These are phyloP conservation scores for Penicillium dipodomyicola DNA, from an alignment of 495 filamentous ascomycete species.

Conservation along the genomic window DNA sequence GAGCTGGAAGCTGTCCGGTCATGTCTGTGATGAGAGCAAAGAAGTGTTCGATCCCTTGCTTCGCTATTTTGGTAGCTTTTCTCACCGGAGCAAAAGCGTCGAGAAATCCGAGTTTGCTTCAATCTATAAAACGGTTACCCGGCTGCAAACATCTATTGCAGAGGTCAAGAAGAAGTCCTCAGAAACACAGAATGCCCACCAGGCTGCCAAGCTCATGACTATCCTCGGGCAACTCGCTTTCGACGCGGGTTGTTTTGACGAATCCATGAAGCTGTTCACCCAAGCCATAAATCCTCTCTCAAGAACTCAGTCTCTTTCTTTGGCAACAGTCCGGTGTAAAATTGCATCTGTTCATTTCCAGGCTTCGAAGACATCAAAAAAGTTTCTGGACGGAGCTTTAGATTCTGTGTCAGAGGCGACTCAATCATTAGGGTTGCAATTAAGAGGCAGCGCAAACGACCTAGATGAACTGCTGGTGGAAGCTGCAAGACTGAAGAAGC, in stretches of 20 bases:
- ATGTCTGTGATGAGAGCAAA: constrained; percentile 62
- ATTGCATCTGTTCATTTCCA: constrained; percentile 44
- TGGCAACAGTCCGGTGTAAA: constrained; percentile 44
- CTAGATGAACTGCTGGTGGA: constrained; percentile 69
- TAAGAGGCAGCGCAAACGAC: constrained; percentile 61
- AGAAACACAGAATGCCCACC: constrained; percentile 24
- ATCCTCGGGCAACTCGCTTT: constrained; percentile 46
- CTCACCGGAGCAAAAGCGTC: constrained; percentile 49
- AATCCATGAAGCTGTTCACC: constrained; percentile 41
- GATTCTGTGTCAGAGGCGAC: constrained; percentile 34
- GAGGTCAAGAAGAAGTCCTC: constrained; percentile 31
- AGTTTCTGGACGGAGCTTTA: constrained; percentile 22
- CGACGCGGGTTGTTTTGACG: constrained; percentile 44
- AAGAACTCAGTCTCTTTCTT: constrained; percentile 33
- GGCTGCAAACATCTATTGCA: constrained; percentile 36
- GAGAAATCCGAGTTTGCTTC: constrained; percentile 41
- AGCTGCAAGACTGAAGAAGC: constrained; percentile 61
- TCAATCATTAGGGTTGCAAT: constrained; percentile 53
- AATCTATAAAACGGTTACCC: constrained; percentile 38
- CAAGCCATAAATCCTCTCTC: constrained; percentile 35
- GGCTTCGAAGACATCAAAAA: constrained; percentile 29
- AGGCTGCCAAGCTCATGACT: constrained; percentile 35
- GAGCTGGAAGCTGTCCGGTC: constrained; percentile 72
- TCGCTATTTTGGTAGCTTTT: constrained; percentile 62
- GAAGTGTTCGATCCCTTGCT: constrained; percentile 69